Percentiles rank a stretch among this genome's conserved stretches.
Conservation (phyloP, 139 green algal genomes). For the Pseudopediastrum boryanum region DNA sequence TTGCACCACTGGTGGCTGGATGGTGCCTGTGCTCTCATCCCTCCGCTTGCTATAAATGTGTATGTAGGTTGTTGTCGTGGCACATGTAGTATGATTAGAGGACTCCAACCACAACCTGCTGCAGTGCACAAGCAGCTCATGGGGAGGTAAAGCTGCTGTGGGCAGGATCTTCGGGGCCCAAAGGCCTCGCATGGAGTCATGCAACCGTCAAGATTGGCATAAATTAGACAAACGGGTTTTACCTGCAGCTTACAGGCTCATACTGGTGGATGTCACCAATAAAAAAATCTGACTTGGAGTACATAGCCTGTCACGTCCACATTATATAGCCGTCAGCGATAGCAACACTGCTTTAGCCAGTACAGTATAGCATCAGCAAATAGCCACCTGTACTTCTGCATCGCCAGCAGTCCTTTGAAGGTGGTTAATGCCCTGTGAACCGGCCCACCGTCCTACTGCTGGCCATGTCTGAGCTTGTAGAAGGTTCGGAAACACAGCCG, state of each 20-base stretch:
- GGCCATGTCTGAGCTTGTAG: constrained; percentile 14
- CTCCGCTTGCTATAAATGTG: no score
- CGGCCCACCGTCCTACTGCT: not conserved
- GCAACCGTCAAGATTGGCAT: not conserved
- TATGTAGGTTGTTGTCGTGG: no score
- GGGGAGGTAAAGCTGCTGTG: no score
- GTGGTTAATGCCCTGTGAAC: not conserved
- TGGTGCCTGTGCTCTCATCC: no score
- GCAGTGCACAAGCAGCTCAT: no score
- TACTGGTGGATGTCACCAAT: constrained; percentile 62
- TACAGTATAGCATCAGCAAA: no score
- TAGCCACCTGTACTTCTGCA: constrained; percentile 12
- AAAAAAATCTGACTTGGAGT: constrained; percentile 29
- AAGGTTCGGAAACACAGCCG: constrained; percentile 14
- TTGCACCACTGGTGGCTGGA: no score
- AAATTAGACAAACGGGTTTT: constrained; percentile 30
- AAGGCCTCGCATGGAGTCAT: not conserved
- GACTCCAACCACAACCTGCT: no score
- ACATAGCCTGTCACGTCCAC: constrained; percentile 52
- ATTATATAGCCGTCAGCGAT: not conserved
- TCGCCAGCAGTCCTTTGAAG: constrained; percentile 2
- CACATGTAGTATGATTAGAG: no score
- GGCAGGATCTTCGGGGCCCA: no score
- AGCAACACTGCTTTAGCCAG: not conserved
- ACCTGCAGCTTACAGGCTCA: constrained; percentile 35